phyloP scores from a whole-genome alignment of 805 yeast genomes.

The Ascoidea tarda region DNA sequence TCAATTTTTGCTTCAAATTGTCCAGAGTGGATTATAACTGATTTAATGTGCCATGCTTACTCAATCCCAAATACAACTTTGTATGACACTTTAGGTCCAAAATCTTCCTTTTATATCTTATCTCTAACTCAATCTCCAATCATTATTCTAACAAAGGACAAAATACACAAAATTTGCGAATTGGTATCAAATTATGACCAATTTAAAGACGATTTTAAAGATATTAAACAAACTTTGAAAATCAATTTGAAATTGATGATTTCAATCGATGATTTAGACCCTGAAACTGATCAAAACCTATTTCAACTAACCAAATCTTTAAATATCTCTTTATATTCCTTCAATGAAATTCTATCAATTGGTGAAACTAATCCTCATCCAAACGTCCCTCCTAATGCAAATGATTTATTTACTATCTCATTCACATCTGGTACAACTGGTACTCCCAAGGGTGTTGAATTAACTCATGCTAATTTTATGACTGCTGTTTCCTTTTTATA shows the following conservation, averaged over 20 bases:
- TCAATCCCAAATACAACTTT: conserved; percentile 27
- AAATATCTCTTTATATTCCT: conserved; percentile 21
- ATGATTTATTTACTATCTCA: conserved; percentile 34
- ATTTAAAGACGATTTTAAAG: not conserved
- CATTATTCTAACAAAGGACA: conserved; percentile 30
- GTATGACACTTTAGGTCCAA: conserved; percentile 33
- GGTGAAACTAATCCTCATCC: conserved; percentile 23
- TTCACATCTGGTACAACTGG: conserved; percentile 62
- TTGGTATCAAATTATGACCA: conserved; percentile 21
- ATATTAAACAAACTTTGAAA: too few relatives aligned
- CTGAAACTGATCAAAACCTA: conserved; percentile 12
- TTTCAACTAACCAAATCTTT: conserved; percentile 11
- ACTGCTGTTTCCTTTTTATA: conserved; percentile 20
- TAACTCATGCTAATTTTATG: conserved; percentile 28
- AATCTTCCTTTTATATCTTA: conserved; percentile 37
- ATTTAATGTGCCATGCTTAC: conserved; percentile 39
- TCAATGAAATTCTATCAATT: conserved; percentile 19
- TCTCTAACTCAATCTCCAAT: conserved; percentile 37
- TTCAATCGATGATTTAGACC: conserved; percentile 28
- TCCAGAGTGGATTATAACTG: conserved; percentile 44
- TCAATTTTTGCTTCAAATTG: conserved; percentile 34
- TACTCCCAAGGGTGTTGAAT: conserved; percentile 44
- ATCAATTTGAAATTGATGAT: conserved; percentile 26
- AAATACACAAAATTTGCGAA: conserved; percentile 25
- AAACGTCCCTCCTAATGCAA: conserved; percentile 26